Base-by-base conservation (phyloP, 2,329 filamentous ascomycete species). In the Scleromitrula shiraiana region DNA sequence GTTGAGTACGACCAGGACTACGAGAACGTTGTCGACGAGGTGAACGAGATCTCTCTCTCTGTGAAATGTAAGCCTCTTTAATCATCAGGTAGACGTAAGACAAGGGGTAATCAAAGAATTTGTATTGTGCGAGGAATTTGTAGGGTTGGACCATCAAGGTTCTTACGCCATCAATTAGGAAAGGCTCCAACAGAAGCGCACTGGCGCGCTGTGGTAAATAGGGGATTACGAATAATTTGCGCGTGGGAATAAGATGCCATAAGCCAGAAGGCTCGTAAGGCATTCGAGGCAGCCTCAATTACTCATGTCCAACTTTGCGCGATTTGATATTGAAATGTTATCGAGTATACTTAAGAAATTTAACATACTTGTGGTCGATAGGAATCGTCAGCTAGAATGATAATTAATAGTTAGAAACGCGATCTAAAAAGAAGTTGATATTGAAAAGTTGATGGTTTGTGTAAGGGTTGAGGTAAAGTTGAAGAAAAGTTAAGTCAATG, bases 31-130 rank as follows among this genome's bases (percentile, higher is more conserved):
- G 94, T 70, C 88, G 84, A 63, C 85, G 87, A 72, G 88, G 85
- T 64, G 89, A 94, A 70, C 88, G 83, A 67, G 80, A 78, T 73
- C 83, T 85, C 80, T 94, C 88, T 69, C 87, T 86, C 86, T 91
- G 75, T 57, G 53, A 59, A 50, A 55, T 55, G 60, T 65, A 59
- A 64, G 62, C 59, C 46, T 63, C 57, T 57, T 53, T 55, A 49
- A 57, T 50, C 57, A 52, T 56, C 22, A 49, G 26, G 33, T 33
- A 33, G 46, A 37, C 17, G 15, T 30, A 37, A 22, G 42, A 32
- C 38, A 37, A 42, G 39, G 32, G 40, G 33, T 44, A 57, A 62
- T 62, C 41, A 55, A 59, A 54, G 27, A 54, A 49, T 49, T 22
- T 44, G 48, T 33, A 14, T 35, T 39, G 23, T 39, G 38, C 15